A percentile compares a stretch with the other conserved stretches of the same genome.
Conservation (phyloP, 1,284 basidiomycete genomes). For the Coniferiporia weirii region DNA sequence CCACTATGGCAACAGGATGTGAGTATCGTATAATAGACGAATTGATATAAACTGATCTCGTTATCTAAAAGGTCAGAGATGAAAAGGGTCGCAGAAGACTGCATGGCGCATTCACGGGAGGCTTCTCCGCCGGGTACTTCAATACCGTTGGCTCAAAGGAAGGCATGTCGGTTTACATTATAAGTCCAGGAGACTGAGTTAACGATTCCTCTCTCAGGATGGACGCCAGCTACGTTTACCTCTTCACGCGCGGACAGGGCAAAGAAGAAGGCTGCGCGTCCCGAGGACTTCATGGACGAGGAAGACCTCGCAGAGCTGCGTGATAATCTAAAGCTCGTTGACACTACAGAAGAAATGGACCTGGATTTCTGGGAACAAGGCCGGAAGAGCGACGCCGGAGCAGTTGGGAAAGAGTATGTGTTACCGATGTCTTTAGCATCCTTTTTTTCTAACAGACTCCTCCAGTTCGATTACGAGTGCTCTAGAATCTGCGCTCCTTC, state of each 20-base stretch:
- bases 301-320: conserved; percentile 86
- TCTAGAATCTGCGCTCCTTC: conserved; percentile 56
- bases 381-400: conserved; percentile 30
- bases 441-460: neutral
- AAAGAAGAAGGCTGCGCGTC: conserved; percentile 51
- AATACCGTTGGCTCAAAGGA: conserved; percentile 96
- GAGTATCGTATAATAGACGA: conserved; percentile 22
- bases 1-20: conserved; percentile 98
- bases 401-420: conserved; percentile 43
- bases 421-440: neutral
- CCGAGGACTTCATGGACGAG: conserved; percentile 98
- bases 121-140: conserved; percentile 96
- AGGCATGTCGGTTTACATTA: conserved; percentile 42
- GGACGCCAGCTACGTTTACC: conserved; percentile 88
- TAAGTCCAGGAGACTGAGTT: neutral
- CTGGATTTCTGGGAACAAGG: conserved; percentile 52
- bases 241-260: conserved; percentile 77
- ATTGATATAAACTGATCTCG: conserved; percentile 3
- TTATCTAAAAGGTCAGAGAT: conserved; percentile 68
- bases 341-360: conserved; percentile 74
- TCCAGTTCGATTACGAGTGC: conserved; percentile 55
- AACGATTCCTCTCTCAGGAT: conserved; percentile 54
- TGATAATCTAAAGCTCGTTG: conserved; percentile 68
- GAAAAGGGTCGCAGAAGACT: conserved; percentile 89
- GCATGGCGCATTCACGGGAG: conserved; percentile 97